Conservation (phyloP, 2,329 filamentous ascomycete genomes). For the Aspergillus calidoustus region DNA sequence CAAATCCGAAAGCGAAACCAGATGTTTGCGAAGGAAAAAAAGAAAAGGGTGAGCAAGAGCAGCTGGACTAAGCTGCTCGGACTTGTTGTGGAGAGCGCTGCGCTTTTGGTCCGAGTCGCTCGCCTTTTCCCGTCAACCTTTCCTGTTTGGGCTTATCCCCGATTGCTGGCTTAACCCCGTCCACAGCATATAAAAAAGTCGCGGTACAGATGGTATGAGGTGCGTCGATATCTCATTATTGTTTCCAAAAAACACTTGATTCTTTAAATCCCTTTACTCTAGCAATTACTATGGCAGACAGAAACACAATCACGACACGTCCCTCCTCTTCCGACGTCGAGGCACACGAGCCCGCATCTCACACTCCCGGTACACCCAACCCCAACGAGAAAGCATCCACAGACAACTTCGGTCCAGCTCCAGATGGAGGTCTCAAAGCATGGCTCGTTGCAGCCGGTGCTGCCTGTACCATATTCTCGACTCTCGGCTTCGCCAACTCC, state of each 20-base stretch:
- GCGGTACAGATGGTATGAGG: background rate
- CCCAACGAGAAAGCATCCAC: background rate
- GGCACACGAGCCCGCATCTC: background rate
- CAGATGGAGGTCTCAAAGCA: conserved; percentile 29
- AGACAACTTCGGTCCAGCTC: conserved; percentile 27
- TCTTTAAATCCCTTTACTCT: background rate
- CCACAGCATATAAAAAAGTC: background rate
- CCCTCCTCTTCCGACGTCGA: background rate
- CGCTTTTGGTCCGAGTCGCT: conserved; percentile 27
- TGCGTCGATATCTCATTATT: background rate
- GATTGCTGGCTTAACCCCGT: background rate
- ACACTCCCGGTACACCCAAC: background rate
- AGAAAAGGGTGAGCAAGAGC: conserved; percentile 3
- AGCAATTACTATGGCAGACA: background rate
- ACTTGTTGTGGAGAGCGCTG: conserved; percentile 19
- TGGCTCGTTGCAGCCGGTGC: conserved; percentile 35
- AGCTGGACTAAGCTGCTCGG: background rate
- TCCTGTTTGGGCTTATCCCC: conserved; percentile 9
- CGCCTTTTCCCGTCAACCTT: conserved; percentile 31
- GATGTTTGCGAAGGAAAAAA: background rate
- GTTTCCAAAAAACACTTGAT: background rate
- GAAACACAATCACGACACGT: background rate
- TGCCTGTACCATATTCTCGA: conserved; percentile 42
- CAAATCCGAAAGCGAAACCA: background rate
- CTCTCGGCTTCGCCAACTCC: conserved; percentile 50